phyloP scores from a whole-genome alignment of 2,329 filamentous ascomycete species.

The Fusarium sterilihyphosum region DNA sequence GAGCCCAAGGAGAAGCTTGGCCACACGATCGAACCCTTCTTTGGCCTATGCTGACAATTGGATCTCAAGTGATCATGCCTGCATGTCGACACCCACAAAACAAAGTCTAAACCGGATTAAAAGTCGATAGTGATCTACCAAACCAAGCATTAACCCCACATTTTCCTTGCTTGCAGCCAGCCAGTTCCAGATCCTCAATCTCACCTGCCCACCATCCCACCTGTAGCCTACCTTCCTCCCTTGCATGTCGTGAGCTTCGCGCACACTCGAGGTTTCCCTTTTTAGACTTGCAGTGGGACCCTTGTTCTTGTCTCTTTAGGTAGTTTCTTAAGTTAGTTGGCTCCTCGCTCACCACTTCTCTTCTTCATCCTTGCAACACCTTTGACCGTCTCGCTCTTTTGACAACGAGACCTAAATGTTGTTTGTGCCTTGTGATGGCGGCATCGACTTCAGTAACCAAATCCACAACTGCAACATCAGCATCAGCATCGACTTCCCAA shows the following conservation, averaged over 20 bases:
- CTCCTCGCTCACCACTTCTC: neutral
- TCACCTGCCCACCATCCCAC: neutral
- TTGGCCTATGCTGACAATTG: neutral
- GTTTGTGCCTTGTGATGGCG: constrained; percentile 8
- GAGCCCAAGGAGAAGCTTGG: neutral
- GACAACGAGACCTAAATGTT: neutral
- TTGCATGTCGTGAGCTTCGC: constrained; percentile 3
- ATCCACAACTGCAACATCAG: neutral
- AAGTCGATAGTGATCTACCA: constrained; percentile 27
- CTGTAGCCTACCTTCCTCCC: neutral
- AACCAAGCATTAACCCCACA: constrained; percentile 30
- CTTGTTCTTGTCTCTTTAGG: constrained; percentile 2
- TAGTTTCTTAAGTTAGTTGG: neutral
- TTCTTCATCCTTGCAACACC: neutral
- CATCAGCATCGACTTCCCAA: constrained; percentile 3
- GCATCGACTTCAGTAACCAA: constrained; percentile 3
- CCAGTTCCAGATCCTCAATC: constrained; percentile 28
- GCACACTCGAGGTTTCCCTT: constrained; percentile 15
- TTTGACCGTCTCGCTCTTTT: constrained; percentile 5
- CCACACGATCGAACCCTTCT: constrained; percentile 12
- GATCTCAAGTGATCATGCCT: constrained; percentile 21
- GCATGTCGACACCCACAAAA: constrained; percentile 24
- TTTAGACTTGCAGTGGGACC: constrained; percentile 18
- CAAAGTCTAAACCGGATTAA: constrained; percentile 4
- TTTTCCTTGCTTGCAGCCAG: constrained; percentile 25